Evolutionary conservation across 2,329 filamentous ascomycete species (phyloP), one percentile per base, ranked within the genome.

Genomic region (Exophiala sideris): DNA sequence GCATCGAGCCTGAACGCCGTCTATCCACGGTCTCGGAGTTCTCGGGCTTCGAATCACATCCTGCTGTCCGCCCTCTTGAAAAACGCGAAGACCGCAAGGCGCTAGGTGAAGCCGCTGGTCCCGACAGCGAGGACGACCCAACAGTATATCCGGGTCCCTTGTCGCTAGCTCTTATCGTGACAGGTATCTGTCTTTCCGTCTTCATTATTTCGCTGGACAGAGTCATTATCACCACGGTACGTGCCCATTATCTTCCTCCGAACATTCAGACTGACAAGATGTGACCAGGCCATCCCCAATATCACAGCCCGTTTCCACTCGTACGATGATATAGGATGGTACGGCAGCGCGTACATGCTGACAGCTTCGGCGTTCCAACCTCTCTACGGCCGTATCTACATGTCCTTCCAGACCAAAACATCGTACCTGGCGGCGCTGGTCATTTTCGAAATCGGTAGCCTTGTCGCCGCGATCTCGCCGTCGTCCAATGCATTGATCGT

Each of bases 401-500:
- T 60, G 12, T 53, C 44, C 4, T 58, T 63, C 32, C 11, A 35
- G 9, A 39, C 45, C 29, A 65, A 65, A 41, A 54, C 45, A 12
- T 47, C 52, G 8, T 73, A 69, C 45, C 56, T 71, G 14, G 50
- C 58, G n/a, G 60, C 64, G 0, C 16, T 70, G 4, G 57, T 34
- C 9, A 45, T 67, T 1, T 72, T 72, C 46, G 65, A 69, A 35
- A 24, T 69, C 5, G 67, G 67, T 2, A 64, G 55, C 47, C 44
- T 68, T 12, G 45, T 70, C 16, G 64, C 61, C 20, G 67, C 57
- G 7, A 52, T 68, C 5, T 61, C 65, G 2, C 63, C 63, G 7
- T 62, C 55, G 18, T 64, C 62, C 1, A 54, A 44, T 2, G 49
- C 58, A 1, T 54, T 71, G 14, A 68, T 70, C 45, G 44, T 66